phyloP scores from a whole-genome alignment of 2,329 filamentous ascomycete genomes.

The Colletotrichum eremochloae region DNA sequence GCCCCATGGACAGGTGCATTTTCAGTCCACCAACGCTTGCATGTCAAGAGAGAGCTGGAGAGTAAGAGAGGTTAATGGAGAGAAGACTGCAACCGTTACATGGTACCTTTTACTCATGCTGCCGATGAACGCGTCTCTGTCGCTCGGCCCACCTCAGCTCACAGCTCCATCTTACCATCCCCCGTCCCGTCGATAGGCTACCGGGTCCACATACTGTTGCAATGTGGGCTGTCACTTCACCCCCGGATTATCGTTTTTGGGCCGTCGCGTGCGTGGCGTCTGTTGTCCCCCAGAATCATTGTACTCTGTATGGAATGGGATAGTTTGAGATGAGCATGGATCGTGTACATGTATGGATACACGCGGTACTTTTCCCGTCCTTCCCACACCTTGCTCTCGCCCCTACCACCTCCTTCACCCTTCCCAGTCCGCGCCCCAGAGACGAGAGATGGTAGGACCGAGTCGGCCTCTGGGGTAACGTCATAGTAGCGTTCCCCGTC shows the following conservation, averaged over 20 bases:
- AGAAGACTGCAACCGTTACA: neutral
- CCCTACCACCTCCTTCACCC: neutral
- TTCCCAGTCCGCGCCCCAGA: constrained; percentile 34
- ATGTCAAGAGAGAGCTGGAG: neutral
- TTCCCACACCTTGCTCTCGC: constrained; percentile 23
- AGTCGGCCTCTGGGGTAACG: constrained; percentile 36
- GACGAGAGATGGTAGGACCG: constrained; percentile 33
- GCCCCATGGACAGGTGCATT: constrained; percentile 24
- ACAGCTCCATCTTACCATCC: neutral
- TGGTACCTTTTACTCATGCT: neutral
- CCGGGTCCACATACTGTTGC: neutral
- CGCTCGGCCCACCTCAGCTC: neutral
- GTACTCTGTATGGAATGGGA: neutral
- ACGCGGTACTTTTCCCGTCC: constrained; percentile 2
- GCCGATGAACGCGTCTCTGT: neutral
- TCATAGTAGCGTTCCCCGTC: constrained; percentile 32
- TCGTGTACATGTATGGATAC: constrained; percentile 16
- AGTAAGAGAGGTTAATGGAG: neutral
- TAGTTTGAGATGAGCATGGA: constrained; percentile 4
- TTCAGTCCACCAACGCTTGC: neutral
- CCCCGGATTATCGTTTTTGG: constrained; percentile 33
- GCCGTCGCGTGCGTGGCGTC: constrained; percentile 32
- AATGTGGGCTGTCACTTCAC: constrained; percentile 1
- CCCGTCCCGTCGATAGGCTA: neutral
- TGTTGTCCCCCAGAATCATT: constrained; percentile 1